phyloP scores from a whole-genome alignment of 2,329 filamentous ascomycete species.

The Pseudogymnoascus sp. region DNA sequence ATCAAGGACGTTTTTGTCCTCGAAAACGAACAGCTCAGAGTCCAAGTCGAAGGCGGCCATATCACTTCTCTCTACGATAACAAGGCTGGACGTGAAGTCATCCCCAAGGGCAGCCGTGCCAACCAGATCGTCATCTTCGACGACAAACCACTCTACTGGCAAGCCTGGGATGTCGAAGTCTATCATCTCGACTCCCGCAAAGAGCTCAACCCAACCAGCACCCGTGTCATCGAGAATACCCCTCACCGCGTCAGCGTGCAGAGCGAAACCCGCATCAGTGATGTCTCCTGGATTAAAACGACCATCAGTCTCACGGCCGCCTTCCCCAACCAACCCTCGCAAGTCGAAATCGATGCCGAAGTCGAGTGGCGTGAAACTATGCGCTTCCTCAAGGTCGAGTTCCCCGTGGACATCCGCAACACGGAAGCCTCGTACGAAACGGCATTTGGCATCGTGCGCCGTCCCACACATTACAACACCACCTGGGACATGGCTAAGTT shows the following conservation, averaged over 20 bases:
- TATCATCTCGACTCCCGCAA: conserved; percentile 84
- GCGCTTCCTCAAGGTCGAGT: conserved; percentile 98
- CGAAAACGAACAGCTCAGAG: conserved; percentile 66
- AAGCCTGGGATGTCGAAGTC: conserved; percentile 97
- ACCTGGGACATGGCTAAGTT: conserved; percentile 97
- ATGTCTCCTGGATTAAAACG: conserved; percentile 77
- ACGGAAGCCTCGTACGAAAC: conserved; percentile 94
- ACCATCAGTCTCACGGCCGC: conserved; percentile 72
- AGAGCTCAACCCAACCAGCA: conserved; percentile 62
- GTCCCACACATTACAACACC: conserved; percentile 97
- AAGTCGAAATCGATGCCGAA: conserved; percentile 71
- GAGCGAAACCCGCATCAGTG: conserved; percentile 80
- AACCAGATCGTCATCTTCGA: conserved; percentile 94
- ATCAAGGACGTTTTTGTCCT: conserved; percentile 64
- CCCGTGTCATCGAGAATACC: conserved; percentile 62
- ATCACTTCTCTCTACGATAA: conserved; percentile 82
- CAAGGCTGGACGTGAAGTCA: conserved; percentile 63
- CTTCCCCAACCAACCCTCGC: conserved; percentile 55
- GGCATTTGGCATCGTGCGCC: conserved; percentile 78
- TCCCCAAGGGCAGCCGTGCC: conserved; percentile 66
- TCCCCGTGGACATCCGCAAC: conserved; percentile 84
- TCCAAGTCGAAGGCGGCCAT: conserved; percentile 65
- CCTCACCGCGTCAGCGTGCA: conserved; percentile 72
- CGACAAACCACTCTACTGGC: conserved; percentile 95
- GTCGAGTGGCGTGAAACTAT: conserved; percentile 97